Conservation (phyloP, 768 basidiomycete genomes). For the Tylopilus rubrobrunneus region DNA sequence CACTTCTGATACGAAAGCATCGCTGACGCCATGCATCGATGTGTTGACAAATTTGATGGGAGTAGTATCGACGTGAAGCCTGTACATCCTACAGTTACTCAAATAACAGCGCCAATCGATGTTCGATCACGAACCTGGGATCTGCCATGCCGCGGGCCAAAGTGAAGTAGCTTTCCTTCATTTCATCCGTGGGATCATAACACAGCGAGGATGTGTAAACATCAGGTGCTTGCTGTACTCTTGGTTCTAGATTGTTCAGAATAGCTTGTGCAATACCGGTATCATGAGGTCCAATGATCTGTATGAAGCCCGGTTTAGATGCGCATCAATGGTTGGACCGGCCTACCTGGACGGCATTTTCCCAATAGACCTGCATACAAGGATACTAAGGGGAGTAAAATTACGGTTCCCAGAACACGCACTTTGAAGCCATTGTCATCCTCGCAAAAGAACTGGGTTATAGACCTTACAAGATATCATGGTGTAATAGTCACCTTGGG, state of each 20-base stretch:
- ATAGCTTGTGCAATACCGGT: conserved; percentile 70
- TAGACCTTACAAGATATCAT: not conserved
- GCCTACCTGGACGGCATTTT: conserved; percentile 76
- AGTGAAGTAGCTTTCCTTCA: conserved; percentile 57
- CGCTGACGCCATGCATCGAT: conserved; percentile 87
- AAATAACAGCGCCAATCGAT: not conserved
- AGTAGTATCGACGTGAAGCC: conserved; percentile 4
- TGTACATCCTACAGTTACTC: conserved; percentile 2
- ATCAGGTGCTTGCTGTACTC: conserved; percentile 36
- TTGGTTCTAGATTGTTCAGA: conserved; percentile 53
- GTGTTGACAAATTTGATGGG: conserved; percentile 74
- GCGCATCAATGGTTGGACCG: not conserved
- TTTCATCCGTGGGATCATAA: conserved; percentile 53
- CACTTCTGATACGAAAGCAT: conserved; percentile 54
- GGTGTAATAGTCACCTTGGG: conserved; percentile 56
- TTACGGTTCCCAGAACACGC: not conserved
- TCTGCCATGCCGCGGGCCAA: conserved; percentile 27
- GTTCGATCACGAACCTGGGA: conserved; percentile 13
- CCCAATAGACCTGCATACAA: conserved; percentile 73
- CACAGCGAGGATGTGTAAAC: conserved; percentile 43
- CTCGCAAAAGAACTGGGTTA: conserved; percentile 32
- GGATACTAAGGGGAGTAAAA: not conserved
- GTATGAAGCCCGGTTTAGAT: not conserved
- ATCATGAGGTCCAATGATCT: conserved; percentile 88
- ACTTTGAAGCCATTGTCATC: conserved; percentile 90